Percentiles rank a stretch among this genome's conserved stretches.
Evolutionary conservation across 495 filamentous ascomycete species (phyloP).

Genomic region (Talaromyces proteolyticus): DNA sequence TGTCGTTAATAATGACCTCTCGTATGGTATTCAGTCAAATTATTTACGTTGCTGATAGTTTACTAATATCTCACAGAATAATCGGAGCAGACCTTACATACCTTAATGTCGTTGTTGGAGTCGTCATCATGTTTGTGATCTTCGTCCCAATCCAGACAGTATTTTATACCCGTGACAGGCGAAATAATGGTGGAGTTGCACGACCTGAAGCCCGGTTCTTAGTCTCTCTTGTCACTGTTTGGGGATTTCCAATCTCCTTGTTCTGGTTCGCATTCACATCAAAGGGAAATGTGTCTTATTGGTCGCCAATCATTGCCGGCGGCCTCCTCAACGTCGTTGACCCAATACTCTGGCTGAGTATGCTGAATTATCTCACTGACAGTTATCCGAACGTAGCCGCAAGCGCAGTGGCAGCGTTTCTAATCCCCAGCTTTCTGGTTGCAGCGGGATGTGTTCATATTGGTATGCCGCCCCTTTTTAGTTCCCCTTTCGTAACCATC

Average conservation of each 20-base stretch:
- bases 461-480: too few species aligned
- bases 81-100: slow-evolving; percentile 29
- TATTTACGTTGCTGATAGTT: slow-evolving; percentile 5
- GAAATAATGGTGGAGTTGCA: slow-evolving; percentile 16
- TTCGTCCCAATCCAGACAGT: slow-evolving; percentile 31
- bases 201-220: slow-evolving; percentile 34
- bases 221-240: slow-evolving; percentile 24
- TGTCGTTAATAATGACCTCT: slow-evolving; percentile 27
- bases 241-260: slow-evolving; percentile 29
- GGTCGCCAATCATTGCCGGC: slow-evolving; percentile 28
- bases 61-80: slow-evolving; percentile 17
- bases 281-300: slow-evolving; percentile 26
- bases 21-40: slow-evolving; percentile 13
- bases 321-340: slow-evolving; percentile 26
- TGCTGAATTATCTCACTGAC: slow-evolving; percentile 33
- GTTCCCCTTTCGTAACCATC: too few species aligned
- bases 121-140: slow-evolving; percentile 22
- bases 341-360: slow-evolving; percentile 28
- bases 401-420: slow-evolving; percentile 29
- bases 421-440: slow-evolving; percentile 28
- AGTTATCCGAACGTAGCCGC: slow-evolving; percentile 31
- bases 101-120: slow-evolving; percentile 31
- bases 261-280: slow-evolving; percentile 32
- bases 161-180: slow-evolving; percentile 23
- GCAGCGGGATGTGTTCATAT: slow-evolving; percentile 30